phyloP scores from a whole-genome alignment of 164 flowering plant species.

The Saururus chinensis region DNA sequence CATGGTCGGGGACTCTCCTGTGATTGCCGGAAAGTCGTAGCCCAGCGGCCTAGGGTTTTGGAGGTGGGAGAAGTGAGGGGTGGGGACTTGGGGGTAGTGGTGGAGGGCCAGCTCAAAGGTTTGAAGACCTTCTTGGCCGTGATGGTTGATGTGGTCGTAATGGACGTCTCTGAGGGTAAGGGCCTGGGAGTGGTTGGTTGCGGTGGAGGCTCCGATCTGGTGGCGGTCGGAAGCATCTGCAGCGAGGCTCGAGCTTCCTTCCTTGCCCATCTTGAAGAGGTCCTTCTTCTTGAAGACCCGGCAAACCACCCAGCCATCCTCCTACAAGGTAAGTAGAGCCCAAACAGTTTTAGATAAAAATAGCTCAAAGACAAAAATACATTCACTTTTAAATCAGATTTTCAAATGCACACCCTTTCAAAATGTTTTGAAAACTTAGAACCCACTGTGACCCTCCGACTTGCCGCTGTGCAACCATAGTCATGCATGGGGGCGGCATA shows the following conservation, averaged over 20 bases:
- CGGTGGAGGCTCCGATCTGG: constrained; percentile 6
- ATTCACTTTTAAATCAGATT: too few relatives aligned
- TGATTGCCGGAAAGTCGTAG: constrained; percentile 22
- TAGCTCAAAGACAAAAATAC: too few relatives aligned
- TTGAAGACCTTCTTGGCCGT: constrained; percentile 1
- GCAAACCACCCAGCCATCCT: constrained; percentile 96
- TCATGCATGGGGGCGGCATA: too few relatives aligned
- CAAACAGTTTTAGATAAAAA: neutral
- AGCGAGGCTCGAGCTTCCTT: constrained; percentile 20
- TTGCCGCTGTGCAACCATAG: too few relatives aligned
- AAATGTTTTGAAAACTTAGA: too few relatives aligned
- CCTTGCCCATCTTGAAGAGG: constrained; percentile 53
- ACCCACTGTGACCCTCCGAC: too few relatives aligned
- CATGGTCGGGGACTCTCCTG: constrained; percentile 26
- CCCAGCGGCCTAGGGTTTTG: constrained; percentile 16
- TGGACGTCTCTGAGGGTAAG: constrained; percentile 17
- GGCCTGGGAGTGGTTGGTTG: constrained; percentile 13
- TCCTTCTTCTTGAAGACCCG: constrained; percentile 91
- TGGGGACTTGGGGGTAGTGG: constrained; percentile 27
- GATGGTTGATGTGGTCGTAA: constrained; percentile 6
- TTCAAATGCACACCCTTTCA: too few relatives aligned
- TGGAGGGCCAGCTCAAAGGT: constrained; percentile 21
- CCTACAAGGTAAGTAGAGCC: too few relatives aligned
- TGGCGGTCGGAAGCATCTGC: constrained; percentile 12
- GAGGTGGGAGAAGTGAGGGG: constrained; percentile 21